A percentile compares a stretch with the other conserved stretches of the same genome.
Conservation (phyloP, 2,329 filamentous ascomycete genomes). For the Calonectria leucothoes region DNA sequence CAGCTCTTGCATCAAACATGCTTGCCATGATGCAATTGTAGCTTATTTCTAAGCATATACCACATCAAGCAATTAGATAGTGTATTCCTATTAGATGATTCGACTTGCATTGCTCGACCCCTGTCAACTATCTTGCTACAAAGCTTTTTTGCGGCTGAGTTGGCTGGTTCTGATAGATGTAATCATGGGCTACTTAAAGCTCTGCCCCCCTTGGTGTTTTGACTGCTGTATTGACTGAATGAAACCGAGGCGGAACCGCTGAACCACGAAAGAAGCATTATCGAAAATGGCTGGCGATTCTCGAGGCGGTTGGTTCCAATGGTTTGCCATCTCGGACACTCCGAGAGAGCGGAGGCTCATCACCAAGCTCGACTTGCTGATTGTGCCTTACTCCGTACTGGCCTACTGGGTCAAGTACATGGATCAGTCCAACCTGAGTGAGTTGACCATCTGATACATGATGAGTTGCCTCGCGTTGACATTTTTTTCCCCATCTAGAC, state of each 20-base stretch:
- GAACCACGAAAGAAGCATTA: background rate
- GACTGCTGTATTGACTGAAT: background rate
- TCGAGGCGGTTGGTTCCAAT: conserved; percentile 46
- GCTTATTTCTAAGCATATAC: conserved; percentile 13
- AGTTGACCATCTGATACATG: background rate
- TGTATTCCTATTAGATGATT: background rate
- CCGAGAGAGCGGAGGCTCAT: conserved; percentile 52
- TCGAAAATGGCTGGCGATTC: background rate
- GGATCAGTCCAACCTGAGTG: conserved; percentile 63
- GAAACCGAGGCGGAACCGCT: background rate
- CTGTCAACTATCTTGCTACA: background rate
- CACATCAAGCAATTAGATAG: background rate
- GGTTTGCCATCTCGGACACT: conserved; percentile 60
- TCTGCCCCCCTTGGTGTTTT: background rate
- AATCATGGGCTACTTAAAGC: background rate
- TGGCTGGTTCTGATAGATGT: background rate
- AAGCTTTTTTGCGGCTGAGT: background rate
- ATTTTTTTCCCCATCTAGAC: conserved; percentile 48
- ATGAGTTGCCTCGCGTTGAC: background rate
- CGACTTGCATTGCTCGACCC: background rate
- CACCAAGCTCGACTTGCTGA: conserved; percentile 65
- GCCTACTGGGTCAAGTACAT: conserved; percentile 68
- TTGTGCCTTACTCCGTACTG: conserved; percentile 66
- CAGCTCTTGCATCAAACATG: conserved; percentile 1
- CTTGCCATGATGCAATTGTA: conserved; percentile 1